Evolutionary conservation across 208 protist species (phyloP), one percentile per base, ranked within the genome.

Genomic region (Porcisia hertigi): DNA sequence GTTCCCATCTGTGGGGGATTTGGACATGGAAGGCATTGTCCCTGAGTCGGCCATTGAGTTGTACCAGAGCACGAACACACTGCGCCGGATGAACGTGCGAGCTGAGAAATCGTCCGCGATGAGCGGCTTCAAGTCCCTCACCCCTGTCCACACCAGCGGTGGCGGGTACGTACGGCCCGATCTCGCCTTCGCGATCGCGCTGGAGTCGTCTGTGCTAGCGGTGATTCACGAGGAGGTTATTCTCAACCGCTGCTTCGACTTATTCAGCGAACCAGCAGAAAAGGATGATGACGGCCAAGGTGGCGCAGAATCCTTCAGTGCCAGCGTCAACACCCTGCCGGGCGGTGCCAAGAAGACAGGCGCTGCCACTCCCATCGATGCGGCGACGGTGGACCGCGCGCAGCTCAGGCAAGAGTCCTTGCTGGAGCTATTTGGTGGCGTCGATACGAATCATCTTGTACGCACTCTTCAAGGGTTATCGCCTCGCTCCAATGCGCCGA

Each of bases 201-300:
- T 97, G 12, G 85, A 97, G 82, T 88, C 91, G 2, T 74, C 74
- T 25, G 77, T 95, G 71, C 70, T 82, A 49, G 81, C 81, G 34
- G 74, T 96, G 7, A 73, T 96, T 65, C 82, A 91, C 54, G 91
- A 97, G 79, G 90, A 97, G 77, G 75, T 73, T 7, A 82, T 93
- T 5, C 79, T 97, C 11, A 71, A 73, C 20, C 79, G 60, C 20
- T 94, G 89, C 82, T 97, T 97, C 73, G 89, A 88, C 25, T 62
- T 96, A 25, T 25, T 41, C 23, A 55, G 71, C 54, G 43, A 30
- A n/a, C 60, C 36, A 16, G 63, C 18, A 12, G 54, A 66, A n/a
- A 63, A 70, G 18, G 70, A 71, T 58, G 79, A n/a, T n/a, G 62
- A 47, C 73, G 30, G 67, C 64, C 12, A 71, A 45, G 43, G 49